phyloP scores from a whole-genome alignment of 2,329 filamentous ascomycete species.

The Tolypocladium tropicale region DNA sequence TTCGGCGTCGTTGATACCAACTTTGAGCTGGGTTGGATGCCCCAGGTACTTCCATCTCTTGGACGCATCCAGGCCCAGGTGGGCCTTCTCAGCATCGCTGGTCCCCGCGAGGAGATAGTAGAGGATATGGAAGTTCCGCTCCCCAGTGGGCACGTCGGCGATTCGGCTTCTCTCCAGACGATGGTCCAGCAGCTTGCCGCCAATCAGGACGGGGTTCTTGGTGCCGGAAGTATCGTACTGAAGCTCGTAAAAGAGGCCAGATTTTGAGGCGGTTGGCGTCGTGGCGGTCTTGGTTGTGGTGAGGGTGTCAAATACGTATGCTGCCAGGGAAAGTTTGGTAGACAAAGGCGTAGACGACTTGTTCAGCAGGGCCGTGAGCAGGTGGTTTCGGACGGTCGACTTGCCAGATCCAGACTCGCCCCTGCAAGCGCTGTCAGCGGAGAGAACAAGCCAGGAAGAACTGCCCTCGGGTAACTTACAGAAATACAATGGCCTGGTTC shows the following conservation, averaged over 20 bases:
- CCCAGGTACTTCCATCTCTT: conserved; percentile 95
- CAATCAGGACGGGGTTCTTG: conserved; percentile 77
- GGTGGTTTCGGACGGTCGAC: conserved; percentile 83
- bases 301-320: conserved; percentile 90
- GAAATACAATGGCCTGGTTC: conserved; percentile 84
- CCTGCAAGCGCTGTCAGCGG: conserved; percentile 31
- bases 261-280: conserved; percentile 90
- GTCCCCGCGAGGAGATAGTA: conserved; percentile 95
- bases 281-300: conserved; percentile 97
- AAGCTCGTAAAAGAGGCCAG: conserved; percentile 88
- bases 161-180: conserved; percentile 86
- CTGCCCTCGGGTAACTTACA: conserved; percentile 49
- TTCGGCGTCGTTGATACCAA: conserved; percentile 90
- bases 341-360: conserved; percentile 91
- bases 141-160: conserved; percentile 83
- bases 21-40: conserved; percentile 91
- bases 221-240: conserved; percentile 89
- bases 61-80: conserved; percentile 55
- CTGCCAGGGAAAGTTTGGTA: conserved; percentile 82
- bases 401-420: conserved; percentile 96
- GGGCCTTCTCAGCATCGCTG: conserved; percentile 77
- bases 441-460: neutral
- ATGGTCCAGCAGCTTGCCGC: conserved; percentile 90
- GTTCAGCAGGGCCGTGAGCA: conserved; percentile 74
- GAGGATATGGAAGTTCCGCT: conserved; percentile 90